Base-by-base conservation (phyloP, 2,329 filamentous ascomycete genomes). In the Clonostachys rosea region DNA sequence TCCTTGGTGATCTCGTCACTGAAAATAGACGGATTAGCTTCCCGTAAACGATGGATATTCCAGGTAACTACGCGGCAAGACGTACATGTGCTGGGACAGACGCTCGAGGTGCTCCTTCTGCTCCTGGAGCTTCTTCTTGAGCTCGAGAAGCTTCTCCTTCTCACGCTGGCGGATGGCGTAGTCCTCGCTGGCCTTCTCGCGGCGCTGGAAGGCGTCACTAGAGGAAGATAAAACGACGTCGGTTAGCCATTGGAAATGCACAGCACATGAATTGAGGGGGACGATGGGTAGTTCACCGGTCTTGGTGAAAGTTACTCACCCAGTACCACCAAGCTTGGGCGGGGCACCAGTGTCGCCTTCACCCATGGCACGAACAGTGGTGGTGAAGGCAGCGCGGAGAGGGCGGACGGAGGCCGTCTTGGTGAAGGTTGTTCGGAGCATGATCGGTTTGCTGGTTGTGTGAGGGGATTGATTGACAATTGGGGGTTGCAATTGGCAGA, bases 201-300 rank as follows among this genome's bases (percentile, higher is more conserved):
- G 90, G 73, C 86, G 87, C 73, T 86, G 89, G 81, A 96, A 99
- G 48, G 89, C 83, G 65, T 99, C 92, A 59, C 92, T 95, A 56
- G 58, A 30, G 24, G 9, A 30, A 43, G 34, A 46, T 40, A 33
- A 47, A 33, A 41, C 14, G 41, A 48, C 8, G 42, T 40, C 40
- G 36, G 42, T 34, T 35, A 18, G n/a, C n/a, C 14, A 9, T 11
- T 18, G n/a, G 17, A 2, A 16, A 24, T 13, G 16, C 6, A 42
- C n/a, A 16, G 16, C 3, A 20, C 4, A 30, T 30, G 9, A 4
- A 30, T 30, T 30, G 8, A 30, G 9, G 24, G 24, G 24, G 24
- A 3, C 24, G 24, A 30, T 10, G 24, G 10, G 24, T 10, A 30
- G 24, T 30, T 30, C 8, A 30, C 3, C 8, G 24, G 24, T 49